These are phyloP conservation scores for Blastomyces parvus DNA, from an alignment of 2,329 filamentous ascomycete genomes.

Conservation along the genomic window DNA sequence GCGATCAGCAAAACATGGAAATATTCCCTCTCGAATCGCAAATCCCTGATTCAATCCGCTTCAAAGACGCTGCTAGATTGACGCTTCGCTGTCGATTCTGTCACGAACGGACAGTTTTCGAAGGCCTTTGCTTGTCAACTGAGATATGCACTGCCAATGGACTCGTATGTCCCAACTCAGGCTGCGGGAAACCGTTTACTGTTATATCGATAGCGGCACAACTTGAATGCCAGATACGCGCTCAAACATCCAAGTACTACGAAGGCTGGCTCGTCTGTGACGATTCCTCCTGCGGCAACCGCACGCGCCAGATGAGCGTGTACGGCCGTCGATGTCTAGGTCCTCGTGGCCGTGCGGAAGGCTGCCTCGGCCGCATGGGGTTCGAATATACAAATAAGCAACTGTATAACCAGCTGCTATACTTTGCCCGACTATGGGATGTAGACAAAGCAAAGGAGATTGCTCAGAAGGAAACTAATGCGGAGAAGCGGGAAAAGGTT, in stretches of 20 bases:
- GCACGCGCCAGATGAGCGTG: conserved; percentile 85
- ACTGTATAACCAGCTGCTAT: conserved; percentile 90
- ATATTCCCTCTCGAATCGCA: conserved; percentile 91
- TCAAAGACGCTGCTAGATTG: conserved; percentile 68
- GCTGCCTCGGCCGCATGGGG: conserved; percentile 77
- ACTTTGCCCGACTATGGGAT: conserved; percentile 77
- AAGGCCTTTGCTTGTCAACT: conserved; percentile 56
- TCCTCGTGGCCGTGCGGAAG: conserved; percentile 70
- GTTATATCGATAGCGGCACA: conserved; percentile 74
- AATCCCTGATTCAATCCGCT: conserved; percentile 83
- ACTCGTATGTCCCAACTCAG: conserved; percentile 55
- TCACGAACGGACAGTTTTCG: conserved; percentile 61
- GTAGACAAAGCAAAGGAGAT: conserved; percentile 64
- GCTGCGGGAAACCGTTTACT: conserved; percentile 56
- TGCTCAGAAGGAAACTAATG: conserved; percentile 41
- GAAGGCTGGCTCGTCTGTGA: conserved; percentile 86
- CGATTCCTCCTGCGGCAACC: conserved; percentile 74
- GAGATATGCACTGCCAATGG: conserved; percentile 62
- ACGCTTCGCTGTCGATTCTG: conserved; percentile 73
- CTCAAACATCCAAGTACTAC: conserved; percentile 75
- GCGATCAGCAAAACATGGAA: conserved; percentile 50
- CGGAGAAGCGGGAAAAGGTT: conserved; percentile 55
- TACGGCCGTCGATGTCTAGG: conserved; percentile 86
- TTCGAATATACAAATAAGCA: conserved; percentile 83
- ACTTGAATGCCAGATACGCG: conserved; percentile 72